phyloP scores from a whole-genome alignment of 208 protist genomes.

The Acanthamoeba lenticulata region DNA sequence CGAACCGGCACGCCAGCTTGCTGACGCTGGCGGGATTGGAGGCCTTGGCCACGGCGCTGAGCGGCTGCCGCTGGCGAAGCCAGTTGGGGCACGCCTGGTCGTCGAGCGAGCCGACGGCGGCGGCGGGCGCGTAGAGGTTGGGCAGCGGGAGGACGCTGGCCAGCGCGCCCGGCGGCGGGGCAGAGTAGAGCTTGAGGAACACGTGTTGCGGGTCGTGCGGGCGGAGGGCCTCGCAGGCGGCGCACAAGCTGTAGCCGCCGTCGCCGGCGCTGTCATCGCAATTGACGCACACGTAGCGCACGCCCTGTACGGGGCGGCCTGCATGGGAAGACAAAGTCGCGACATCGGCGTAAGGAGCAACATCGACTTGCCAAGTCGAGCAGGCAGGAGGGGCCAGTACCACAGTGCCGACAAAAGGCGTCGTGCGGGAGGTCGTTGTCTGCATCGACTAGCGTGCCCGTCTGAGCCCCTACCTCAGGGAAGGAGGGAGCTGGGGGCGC shows the following conservation, averaged over 20 bases:
- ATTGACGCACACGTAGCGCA: background rate
- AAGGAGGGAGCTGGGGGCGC: background rate
- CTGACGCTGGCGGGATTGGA: too few species aligned
- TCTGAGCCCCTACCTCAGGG: background rate
- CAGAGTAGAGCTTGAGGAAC: conserved; percentile 6
- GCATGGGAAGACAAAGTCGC: background rate
- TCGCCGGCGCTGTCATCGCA: background rate
- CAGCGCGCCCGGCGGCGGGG: background rate
- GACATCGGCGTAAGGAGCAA: too few species aligned
- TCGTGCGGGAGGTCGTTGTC: background rate
- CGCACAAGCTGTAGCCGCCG: background rate
- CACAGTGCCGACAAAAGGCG: background rate
- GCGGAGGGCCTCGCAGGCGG: background rate
- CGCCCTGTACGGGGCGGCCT: background rate
- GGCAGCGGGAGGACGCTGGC: background rate
- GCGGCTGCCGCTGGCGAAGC: background rate
- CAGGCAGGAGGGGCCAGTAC: background rate
- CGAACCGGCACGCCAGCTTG: conserved; percentile 41
- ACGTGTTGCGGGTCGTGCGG: background rate
- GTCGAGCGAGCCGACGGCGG: too few species aligned
- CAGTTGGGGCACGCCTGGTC: background rate
- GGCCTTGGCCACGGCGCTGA: too few species aligned
- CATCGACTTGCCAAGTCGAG: background rate
- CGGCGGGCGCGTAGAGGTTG: background rate
- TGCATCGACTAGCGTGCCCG: background rate